Evolutionary conservation across 441 rosid genomes (phyloP), one percentile per base, ranked within the genome.

Genomic region (Geranium incanum): DNA sequence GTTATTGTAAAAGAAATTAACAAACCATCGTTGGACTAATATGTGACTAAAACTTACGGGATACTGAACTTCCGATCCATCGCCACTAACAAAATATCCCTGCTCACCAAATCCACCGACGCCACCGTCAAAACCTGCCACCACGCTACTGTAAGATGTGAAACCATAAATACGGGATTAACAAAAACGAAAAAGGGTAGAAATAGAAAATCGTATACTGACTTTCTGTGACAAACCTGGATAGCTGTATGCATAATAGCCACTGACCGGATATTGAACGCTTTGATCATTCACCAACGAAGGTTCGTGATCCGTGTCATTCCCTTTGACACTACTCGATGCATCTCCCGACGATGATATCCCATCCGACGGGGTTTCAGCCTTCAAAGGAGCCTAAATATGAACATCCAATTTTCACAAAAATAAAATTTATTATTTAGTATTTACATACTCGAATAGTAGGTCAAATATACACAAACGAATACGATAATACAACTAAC

Each of bases 61-160:
- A 38, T 81, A 84, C 7, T 72, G 87, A 79, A 69, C 70, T 15
- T 81, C 86, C 21, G 76, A 70, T 12, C 82, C 83, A 78, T 84
- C 81, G 16, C 80, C 72, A 23, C 70, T 62, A 21, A 43, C 67
- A 66, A 79, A 81, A 75, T 78, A 81, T 69, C 81, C 80, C 38
- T 76, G 75, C 66, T 78, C 78, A 0, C 33, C 33, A 28, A 28
- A 28, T 28, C 33, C 33, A 63, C 74, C 75, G 48, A 70, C 43
- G 18, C 81, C 72, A 72, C 79, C 82, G 73, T 78, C 76, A 77
- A 55, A 76, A 60, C 84, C 85, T 82, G 71, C 33, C 13, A 74
- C 72, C 37, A 68, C 3, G 36, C 72, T 66, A 71, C 23, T 18
- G 41, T 62, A 33, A 78, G 66, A 73, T n/a, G 67, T 21, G 64